Evolutionary conservation across 2,329 filamentous ascomycete species (phyloP).

Genomic region (Nigrograna mackinnonii): DNA sequence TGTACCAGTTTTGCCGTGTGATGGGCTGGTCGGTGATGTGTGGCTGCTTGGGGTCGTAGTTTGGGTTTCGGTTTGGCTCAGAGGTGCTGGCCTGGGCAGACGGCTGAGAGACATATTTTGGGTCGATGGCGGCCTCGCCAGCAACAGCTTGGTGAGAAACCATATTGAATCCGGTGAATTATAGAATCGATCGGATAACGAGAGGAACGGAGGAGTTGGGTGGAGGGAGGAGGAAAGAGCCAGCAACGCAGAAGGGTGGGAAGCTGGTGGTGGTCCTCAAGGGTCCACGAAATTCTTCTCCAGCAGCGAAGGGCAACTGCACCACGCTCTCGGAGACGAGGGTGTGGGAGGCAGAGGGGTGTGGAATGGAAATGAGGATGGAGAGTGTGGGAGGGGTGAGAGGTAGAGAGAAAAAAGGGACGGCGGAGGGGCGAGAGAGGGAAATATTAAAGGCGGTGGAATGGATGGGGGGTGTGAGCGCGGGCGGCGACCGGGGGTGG

Average conservation of each 20-base stretch:
- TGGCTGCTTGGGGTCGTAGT: constrained; percentile 70
- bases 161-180: constrained; percentile 39
- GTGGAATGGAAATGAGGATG: background rate
- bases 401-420: constrained; percentile 9
- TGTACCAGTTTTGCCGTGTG: constrained; percentile 82
- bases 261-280: constrained; percentile 1
- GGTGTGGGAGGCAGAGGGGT: background rate
- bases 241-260: background rate
- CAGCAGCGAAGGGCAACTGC: constrained; percentile 20
- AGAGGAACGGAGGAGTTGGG: constrained; percentile 12
- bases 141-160: constrained; percentile 56
- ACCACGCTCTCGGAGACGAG: constrained; percentile 18
- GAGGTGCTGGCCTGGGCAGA: constrained; percentile 52
- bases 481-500: constrained; percentile 12
- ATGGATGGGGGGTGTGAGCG: constrained; percentile 7
- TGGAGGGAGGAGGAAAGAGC: background rate
- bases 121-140: constrained; percentile 53
- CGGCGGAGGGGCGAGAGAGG: constrained; percentile 12
- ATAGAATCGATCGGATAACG: constrained; percentile 11
- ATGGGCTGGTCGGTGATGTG: constrained; percentile 86
- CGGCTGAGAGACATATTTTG: constrained; percentile 50
- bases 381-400: constrained; percentile 12
- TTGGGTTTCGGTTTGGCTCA: constrained; percentile 56
- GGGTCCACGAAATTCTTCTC: constrained; percentile 11
- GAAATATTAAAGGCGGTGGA: constrained; percentile 29